Evolutionary conservation across 805 yeast genomes (phyloP).

Genomic region (Candida multigemmis): DNA sequence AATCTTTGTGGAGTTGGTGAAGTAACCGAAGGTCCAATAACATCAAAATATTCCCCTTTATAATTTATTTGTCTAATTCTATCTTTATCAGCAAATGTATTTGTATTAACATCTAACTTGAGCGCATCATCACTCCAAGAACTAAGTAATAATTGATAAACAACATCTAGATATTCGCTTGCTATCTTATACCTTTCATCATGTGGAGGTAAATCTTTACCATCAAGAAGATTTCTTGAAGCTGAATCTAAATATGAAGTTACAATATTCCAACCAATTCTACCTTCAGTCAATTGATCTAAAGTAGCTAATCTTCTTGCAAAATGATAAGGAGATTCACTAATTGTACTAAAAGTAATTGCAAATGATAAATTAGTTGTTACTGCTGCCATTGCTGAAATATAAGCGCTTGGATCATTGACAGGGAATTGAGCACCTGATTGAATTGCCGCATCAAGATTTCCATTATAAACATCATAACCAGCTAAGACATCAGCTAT

Average conservation of each 20-base stretch:
- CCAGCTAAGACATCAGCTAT: slow-evolving; percentile 33
- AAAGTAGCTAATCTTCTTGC: slow-evolving; percentile 36
- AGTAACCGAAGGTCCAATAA: slow-evolving; percentile 35
- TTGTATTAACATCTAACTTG: slow-evolving; percentile 13
- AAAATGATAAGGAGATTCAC: slow-evolving; percentile 33
- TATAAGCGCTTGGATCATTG: slow-evolving; percentile 26
- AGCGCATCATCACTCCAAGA: slow-evolving; percentile 39
- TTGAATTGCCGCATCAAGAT: slow-evolving; percentile 25
- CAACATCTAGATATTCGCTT: slow-evolving; percentile 31
- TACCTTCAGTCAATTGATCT: slow-evolving; percentile 34
- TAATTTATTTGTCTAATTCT: slow-evolving; percentile 32
- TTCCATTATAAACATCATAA: slow-evolving; percentile 34
- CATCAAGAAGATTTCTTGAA: slow-evolving; percentile 27
- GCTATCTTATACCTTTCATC: slow-evolving; percentile 33
- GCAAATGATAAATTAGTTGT: slow-evolving; percentile 34
- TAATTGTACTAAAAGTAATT: slow-evolving; percentile 32
- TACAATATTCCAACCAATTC: slow-evolving; percentile 41
- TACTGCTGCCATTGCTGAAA: slow-evolving; percentile 36
- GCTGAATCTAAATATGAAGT: slow-evolving; percentile 34
- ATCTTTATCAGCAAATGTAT: slow-evolving; percentile 27
- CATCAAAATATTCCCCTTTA: slow-evolving; percentile 30
- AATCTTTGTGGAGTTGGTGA: slow-evolving; percentile 35
- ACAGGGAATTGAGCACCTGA: slow-evolving; percentile 27
- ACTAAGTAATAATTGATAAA: slow-evolving; percentile 28
- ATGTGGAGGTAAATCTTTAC: slow-evolving; percentile 27